Percentiles rank a stretch among this genome's conserved stretches.
phyloP scores from a whole-genome alignment of 139 green algal genomes.

The Axilococcus clingmanii region DNA sequence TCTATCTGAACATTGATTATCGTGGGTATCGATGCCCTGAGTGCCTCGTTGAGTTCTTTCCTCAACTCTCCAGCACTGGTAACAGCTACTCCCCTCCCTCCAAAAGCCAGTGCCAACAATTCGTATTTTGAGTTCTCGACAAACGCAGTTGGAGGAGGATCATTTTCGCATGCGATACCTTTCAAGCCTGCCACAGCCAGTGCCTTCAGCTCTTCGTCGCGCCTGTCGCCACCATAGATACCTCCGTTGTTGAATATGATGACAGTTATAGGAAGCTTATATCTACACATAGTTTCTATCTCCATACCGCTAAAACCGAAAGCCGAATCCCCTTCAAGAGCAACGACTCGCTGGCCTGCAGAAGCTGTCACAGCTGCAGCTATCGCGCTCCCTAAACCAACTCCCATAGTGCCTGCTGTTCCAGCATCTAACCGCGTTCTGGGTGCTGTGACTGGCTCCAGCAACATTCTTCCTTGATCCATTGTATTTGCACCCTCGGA shows the following conservation, averaged over 20 bases:
- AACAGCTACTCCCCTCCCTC: constrained; percentile 34
- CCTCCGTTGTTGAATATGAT: constrained; percentile 75
- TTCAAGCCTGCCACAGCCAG: constrained; percentile 29
- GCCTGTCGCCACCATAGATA: constrained; percentile 71
- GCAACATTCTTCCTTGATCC: constrained; percentile 51
- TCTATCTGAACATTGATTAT: constrained; percentile 66
- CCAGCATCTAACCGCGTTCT: constrained; percentile 63
- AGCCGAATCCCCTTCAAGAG: constrained; percentile 71
- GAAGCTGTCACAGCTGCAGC: constrained; percentile 24
- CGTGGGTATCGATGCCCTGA: constrained; percentile 26
- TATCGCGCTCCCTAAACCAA: constrained; percentile 49
- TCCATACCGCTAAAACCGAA: constrained; percentile 79
- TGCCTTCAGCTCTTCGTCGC: constrained; percentile 16
- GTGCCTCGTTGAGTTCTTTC: constrained; percentile 24
- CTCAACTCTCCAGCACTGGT: constrained; percentile 31
- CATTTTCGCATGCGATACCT: constrained; percentile 21
- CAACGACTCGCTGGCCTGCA: constrained; percentile 47
- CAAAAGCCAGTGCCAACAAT: constrained; percentile 58
- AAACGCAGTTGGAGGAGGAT: constrained; percentile 67
- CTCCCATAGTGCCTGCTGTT: constrained; percentile 80
- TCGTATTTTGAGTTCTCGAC: constrained; percentile 50
- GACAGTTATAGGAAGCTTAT: constrained; percentile 61
- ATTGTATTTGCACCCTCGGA: constrained; percentile 79
- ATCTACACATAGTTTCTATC: constrained; percentile 58
- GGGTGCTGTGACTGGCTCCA: constrained; percentile 38